Conservation (phyloP, 257 asterid species). For the Nicotiana sylvestris region DNA sequence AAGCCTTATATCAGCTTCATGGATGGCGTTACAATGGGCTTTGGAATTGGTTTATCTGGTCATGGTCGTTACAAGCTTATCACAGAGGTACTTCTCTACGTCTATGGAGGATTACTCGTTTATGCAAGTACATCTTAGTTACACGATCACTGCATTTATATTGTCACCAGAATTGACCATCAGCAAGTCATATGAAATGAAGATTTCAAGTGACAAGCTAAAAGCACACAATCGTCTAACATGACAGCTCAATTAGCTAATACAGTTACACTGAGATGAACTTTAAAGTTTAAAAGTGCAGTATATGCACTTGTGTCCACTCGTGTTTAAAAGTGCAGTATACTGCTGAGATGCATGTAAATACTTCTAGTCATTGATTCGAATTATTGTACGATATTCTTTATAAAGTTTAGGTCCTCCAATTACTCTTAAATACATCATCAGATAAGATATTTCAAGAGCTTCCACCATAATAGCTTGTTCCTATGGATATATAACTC, state of each 20-base stretch:
- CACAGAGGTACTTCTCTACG: slow-evolving; percentile 64
- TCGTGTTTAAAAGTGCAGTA: no score
- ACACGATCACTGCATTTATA: neutral
- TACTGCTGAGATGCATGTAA: no score
- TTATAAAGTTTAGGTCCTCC: no score
- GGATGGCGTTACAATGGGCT: slow-evolving; percentile 99
- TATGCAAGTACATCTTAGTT: neutral
- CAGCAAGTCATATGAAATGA: neutral
- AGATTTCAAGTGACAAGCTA: neutral
- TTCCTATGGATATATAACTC: no score
- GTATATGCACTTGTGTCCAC: no score
- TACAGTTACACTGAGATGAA: no score
- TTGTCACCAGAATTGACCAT: neutral
- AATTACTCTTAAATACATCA: no score
- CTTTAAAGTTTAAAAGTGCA: no score
- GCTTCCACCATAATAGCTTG: no score
- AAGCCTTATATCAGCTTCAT: slow-evolving; percentile 91
- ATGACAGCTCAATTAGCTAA: neutral
- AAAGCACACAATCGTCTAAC: neutral
- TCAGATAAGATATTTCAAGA: no score
- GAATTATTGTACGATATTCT: no score
- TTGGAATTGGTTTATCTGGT: slow-evolving; percentile 94
- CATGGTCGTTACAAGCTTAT: slow-evolving; percentile 88
- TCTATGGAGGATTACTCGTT: neutral
- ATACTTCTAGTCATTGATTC: no score